Percentiles rank a stretch among this genome's conserved stretches.
phyloP scores from a whole-genome alignment of 140 eudicot genomes.

The Stevia rebaudiana region DNA sequence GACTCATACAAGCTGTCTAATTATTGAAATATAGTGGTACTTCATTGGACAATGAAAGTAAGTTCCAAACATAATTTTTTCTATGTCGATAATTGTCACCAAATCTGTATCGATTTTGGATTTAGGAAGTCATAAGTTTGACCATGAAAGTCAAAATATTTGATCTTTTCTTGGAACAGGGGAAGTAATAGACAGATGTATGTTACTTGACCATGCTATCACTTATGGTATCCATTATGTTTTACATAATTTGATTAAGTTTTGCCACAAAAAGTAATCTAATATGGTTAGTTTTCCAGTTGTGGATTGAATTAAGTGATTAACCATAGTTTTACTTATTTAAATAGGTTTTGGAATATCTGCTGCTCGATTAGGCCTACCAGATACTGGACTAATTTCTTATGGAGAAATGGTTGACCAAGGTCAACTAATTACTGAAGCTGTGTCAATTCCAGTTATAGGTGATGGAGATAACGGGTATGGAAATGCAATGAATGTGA shows the following conservation, averaged over 20 bases:
- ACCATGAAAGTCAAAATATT: not conserved
- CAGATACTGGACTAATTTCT: constrained; percentile 84
- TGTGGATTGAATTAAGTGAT: not conserved
- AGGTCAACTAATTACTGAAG: constrained; percentile 68
- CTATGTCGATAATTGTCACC: not conserved
- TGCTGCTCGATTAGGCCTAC: constrained; percentile 82
- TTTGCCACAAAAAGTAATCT: not conserved
- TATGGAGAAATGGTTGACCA: constrained; percentile 96
- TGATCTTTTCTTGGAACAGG: not conserved
- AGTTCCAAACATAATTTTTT: not conserved
- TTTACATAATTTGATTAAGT: not conserved
- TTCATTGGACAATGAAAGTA: not conserved
- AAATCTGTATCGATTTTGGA: not conserved
- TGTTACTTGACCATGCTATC: not conserved
- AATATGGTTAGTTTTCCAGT: not conserved
- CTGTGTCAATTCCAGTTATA: constrained; percentile 82
- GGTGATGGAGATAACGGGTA: constrained; percentile 98
- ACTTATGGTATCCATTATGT: not conserved
- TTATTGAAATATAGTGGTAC: constrained; percentile 4
- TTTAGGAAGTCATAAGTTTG: not conserved
- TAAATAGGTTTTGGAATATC: constrained; percentile 80
- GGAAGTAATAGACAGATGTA: not conserved
- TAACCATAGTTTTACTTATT: constrained; percentile 7
- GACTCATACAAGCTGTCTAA: not conserved
- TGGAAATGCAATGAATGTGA: constrained; percentile 91